Evolutionary conservation across 2,329 filamentous ascomycete genomes (phyloP), one percentile per base, ranked within the genome.

Genomic region (Nothophoma quercina): DNA sequence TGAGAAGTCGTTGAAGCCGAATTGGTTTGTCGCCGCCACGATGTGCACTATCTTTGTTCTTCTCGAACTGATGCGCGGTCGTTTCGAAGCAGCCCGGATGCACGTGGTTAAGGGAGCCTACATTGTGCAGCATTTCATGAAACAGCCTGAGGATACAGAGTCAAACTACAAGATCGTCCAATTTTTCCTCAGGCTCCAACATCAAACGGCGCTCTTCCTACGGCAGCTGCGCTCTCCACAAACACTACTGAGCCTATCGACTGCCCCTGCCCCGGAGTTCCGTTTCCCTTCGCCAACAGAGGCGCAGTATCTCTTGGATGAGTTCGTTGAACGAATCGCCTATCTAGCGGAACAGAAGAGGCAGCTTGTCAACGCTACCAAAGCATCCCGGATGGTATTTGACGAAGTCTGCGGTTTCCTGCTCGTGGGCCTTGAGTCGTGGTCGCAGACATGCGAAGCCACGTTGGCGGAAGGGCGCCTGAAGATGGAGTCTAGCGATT

Each of bases 1-100:
- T 4, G 8, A 13, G 7, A 30, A 38, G 4, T 15, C 38, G 13
- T 7, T 30, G 16, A 28, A 15, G 25, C 15, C 47, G 2, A 44
- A 51, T 2, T 18, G 18, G 15, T 35, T 46, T 10, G 28, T 28
- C 9, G 36, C 47, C 8, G 42, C 25, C 1, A 44, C 38, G 8
- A 55, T 51, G 46, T 47, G 47, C 13, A 18, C 35, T 7, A 7
- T 55, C 2, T 30, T 55, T 4, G 42, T 51, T 8, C 18, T 55
- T 12, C 7, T 51, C 7, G 43, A 35, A 32, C 32, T 51, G 9
- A 32, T 47, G 23, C 46, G 52, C 9, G 42, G 42, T 4, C 47
- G 48, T 7, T 51, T 46, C n/a, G 42, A 42, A 5, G 36, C 29
- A 12, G 52, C 39, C 1, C 38, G n/a, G 8, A 16, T 55, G 13